Evolutionary conservation across 495 filamentous ascomycete genomes (phyloP), one percentile per base, ranked within the genome.

Genomic region (Thermochaetoides thermophila): DNA sequence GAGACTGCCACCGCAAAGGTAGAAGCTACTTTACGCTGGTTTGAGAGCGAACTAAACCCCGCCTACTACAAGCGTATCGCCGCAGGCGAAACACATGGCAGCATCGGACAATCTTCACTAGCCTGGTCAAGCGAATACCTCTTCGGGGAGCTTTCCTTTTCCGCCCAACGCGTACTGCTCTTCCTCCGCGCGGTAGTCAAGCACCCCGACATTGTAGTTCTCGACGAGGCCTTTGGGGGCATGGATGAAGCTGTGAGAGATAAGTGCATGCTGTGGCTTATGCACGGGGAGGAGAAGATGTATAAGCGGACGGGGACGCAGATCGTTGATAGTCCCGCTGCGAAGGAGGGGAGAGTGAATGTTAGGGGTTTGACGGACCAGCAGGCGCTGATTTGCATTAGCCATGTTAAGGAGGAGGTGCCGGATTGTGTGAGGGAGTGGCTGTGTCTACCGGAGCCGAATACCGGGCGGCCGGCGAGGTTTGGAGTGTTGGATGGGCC

Each of bases 201-300:
- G 40, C 69, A 69, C 34, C 83, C 85, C 0, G 87, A 95, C 38
- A 69, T 97, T 27, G 66, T 96, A 19, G 80, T 97, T 23, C 69
- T 96, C 2, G 89, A 96, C 45, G 89, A 97, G 55, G 74, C 89
- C 0, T 91, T 93, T 45, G 84, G 81, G 27, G 85, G 87, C 17
- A 83, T 97, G 74, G 75, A 86, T 38, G 73, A 78, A 24, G 64
- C 61, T 0, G 70, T 89, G n/a, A 67, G 84, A 10, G 77, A 92
- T 45, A 85, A 81, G 44, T 94, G 86, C 42, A 61, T 86, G 34
- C 51, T 71, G 0, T 89, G 93, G 47, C 68, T 97, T 7, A 69
- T 72, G 12, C 45, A 61, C 12, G 78, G 78, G 3, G 68, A 78
- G 42, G 42, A 32, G 11, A 61, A 59, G 38, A 49, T 37, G 12